These are phyloP conservation scores for Saccharomycopsis hybrid DNA, from an alignment of 1,139 yeast genomes.

Conservation along the genomic window DNA sequence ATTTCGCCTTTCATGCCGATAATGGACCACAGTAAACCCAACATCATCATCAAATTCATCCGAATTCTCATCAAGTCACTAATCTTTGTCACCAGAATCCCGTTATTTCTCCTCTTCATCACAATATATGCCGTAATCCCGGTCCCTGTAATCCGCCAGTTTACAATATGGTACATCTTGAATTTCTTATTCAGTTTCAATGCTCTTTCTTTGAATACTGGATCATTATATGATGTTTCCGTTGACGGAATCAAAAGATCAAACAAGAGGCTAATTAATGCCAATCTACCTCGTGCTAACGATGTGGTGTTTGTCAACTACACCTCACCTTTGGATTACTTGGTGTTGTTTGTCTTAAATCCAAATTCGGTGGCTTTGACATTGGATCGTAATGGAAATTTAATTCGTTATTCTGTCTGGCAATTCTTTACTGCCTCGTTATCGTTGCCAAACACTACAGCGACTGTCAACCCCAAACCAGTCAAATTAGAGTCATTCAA, in stretches of 20 bases:
- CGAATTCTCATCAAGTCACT: constrained; percentile 24
- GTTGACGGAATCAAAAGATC: constrained; percentile 50
- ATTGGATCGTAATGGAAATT: not conserved
- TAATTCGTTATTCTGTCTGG: constrained; percentile 30
- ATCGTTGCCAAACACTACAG: too few species aligned
- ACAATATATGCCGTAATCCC: constrained; percentile 12
- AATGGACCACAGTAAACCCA: constrained; percentile 23
- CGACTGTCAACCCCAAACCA: too few species aligned
- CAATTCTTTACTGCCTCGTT: constrained; percentile 36
- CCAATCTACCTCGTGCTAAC: constrained; percentile 36
- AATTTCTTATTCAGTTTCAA: constrained; percentile 21
- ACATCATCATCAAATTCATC: constrained; percentile 23
- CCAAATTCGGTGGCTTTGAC: constrained; percentile 5
- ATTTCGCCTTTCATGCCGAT: constrained; percentile 68
- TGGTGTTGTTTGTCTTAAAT: constrained; percentile 29
- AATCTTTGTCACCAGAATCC: constrained; percentile 26
- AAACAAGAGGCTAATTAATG: constrained; percentile 30
- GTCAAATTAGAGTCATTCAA: constrained; percentile 9
- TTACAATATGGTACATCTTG: constrained; percentile 19
- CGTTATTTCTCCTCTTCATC: constrained; percentile 28
- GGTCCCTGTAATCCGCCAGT: constrained; percentile 21
- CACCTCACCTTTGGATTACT: constrained; percentile 47
- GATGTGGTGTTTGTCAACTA: constrained; percentile 48
- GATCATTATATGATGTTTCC: constrained; percentile 32
- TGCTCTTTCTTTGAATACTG: too few species aligned